Evolutionary conservation across 2,329 filamentous ascomycete genomes (phyloP), one percentile per base, ranked within the genome.

Genomic region (Verticillium tricorpus): DNA sequence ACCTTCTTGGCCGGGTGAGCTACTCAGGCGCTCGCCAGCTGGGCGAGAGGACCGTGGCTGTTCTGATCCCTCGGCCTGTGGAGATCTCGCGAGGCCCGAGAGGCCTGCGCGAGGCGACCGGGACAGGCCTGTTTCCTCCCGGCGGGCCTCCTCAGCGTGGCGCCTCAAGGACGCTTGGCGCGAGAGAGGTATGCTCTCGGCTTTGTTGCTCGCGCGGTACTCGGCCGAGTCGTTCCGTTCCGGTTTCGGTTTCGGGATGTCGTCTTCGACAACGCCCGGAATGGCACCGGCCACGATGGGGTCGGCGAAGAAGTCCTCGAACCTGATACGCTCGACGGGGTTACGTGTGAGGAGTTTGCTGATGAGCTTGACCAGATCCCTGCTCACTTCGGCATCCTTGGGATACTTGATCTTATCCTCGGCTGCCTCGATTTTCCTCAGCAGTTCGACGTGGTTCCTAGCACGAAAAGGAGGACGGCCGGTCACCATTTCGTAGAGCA

Each of bases 381-480:
- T 77, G 67, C 87, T 94, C 63, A 91, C 85, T 57, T 85, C 80
- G 35, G 86, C 84, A 58, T 93, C 90, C 68, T 86, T 85, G 0
- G 90, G 87, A 68, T 98, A 98, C 66, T 84, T 87, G 75, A 98
- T 96, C 65, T 86, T 82, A 72, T 98, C 94, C 65, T 96, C 90
- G 19, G 90, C 88, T 63, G 89, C 89, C 74, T 98, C 94, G 66
- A 99, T 99, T 78, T 91, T 95, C 64, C 92, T 87, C 54, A 98
- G 83, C 39, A 99, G 80, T 73, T 93, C 91, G 67, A 94, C 91
- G 1, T 91, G 91, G 67, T 93, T 94, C 66, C 91, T 88, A 71
- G 93, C 89, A 89, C 91, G 94, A 72, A 94, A 95, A 0, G 91
- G 91, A 12, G 91, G 91, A 70, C 93, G 93, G 32, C 91, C 91